phyloP scores from a whole-genome alignment of 2,329 filamentous ascomycete species.

The Coleophoma crateriformis region DNA sequence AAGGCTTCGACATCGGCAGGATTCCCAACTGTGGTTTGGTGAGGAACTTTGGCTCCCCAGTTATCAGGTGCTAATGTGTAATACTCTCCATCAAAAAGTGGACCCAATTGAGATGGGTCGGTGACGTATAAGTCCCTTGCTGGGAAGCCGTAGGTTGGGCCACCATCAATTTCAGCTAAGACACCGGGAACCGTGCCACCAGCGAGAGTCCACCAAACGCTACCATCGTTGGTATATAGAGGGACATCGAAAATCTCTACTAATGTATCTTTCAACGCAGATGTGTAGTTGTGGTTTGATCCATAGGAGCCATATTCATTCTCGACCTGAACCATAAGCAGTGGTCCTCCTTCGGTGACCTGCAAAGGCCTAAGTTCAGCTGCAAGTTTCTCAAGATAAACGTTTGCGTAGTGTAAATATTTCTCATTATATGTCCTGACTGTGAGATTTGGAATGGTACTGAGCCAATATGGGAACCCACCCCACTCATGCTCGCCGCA shows the following conservation, averaged over 20 bases:
- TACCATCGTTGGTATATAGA: no score
- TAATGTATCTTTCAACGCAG: no score
- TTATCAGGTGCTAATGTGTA: conserved; percentile 38
- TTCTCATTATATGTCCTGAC: conserved; percentile 50
- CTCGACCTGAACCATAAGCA: conserved; percentile 73
- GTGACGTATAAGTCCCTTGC: conserved; percentile 37
- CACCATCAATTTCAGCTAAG: conserved; percentile 41
- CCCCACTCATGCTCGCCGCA: conserved; percentile 42
- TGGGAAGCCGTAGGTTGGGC: conserved; percentile 32
- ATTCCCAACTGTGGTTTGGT: conserved; percentile 28
- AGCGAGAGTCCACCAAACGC: conserved; percentile 28
- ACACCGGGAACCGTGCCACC: conserved; percentile 37
- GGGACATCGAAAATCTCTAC: no score
- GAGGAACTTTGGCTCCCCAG: conserved; percentile 35
- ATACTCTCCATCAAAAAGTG: conserved; percentile 43
- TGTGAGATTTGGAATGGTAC: conserved; percentile 1
- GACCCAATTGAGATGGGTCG: conserved; percentile 35
- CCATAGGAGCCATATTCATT: conserved; percentile 56
- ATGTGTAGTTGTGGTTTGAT: no score
- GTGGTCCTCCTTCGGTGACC: conserved; percentile 70
- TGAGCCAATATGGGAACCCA: conserved; percentile 35
- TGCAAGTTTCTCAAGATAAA: conserved; percentile 56
- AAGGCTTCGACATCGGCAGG: conserved; percentile 19
- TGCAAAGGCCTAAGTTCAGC: conserved; percentile 65
- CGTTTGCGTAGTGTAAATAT: conserved; percentile 55